Evolutionary conservation across 805 yeast species (phyloP).

Genomic region (Wickerhamomyces pijperi): DNA sequence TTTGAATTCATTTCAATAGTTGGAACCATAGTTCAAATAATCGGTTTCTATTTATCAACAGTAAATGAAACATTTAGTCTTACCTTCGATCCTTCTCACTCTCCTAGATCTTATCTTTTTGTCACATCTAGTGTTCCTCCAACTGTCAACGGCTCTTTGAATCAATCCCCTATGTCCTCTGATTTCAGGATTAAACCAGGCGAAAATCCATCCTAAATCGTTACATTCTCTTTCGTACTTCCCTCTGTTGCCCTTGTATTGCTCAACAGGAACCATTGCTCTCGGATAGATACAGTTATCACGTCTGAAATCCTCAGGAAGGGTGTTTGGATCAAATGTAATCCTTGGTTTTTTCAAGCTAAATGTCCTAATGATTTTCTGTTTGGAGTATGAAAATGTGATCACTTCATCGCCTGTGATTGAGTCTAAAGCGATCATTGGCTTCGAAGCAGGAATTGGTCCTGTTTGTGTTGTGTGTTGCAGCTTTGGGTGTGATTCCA

Average conservation of each 20-base stretch:
- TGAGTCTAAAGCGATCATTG: slow-evolving; percentile 13
- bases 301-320: slow-evolving; percentile 22
- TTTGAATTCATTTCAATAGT: too few relatives aligned
- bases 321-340: slow-evolving; percentile 5
- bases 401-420: slow-evolving; percentile 20
- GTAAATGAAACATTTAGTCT: background rate
- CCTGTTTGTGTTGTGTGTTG: too few relatives aligned
- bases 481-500: slow-evolving; percentile 8
- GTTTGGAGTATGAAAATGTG: slow-evolving; percentile 21
- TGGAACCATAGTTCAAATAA: too few relatives aligned
- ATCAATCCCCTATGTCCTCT: slow-evolving; percentile 32
- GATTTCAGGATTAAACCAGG: slow-evolving; percentile 30
- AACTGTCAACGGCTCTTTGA: slow-evolving; percentile 41
- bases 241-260: slow-evolving; percentile 33
- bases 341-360: slow-evolving; percentile 14
- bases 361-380: slow-evolving; percentile 19
- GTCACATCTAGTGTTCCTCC: slow-evolving; percentile 37
- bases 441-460: slow-evolving; percentile 23
- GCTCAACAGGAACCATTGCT: slow-evolving; percentile 30
- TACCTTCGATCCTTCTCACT: slow-evolving; percentile 17
- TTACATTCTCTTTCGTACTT: slow-evolving; percentile 37
- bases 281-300: slow-evolving; percentile 37
- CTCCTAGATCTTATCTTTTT: slow-evolving; percentile 29
- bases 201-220: slow-evolving; percentile 35
- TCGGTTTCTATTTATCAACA: too few relatives aligned